Conservation (phyloP, 1,139 yeast species). For the Yamadazyma diddensiae region DNA sequence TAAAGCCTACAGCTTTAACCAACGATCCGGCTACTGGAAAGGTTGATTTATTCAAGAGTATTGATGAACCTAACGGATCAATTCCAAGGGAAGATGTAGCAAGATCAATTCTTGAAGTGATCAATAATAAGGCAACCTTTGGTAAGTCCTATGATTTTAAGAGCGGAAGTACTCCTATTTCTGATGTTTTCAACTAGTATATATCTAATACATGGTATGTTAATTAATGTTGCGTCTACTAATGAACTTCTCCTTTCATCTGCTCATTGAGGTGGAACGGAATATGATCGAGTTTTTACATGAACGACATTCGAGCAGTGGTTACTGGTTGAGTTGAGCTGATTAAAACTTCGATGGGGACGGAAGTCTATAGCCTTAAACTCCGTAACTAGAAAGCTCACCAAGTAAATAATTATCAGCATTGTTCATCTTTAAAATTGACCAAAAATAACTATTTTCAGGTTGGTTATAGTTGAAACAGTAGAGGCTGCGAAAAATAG, state of each 20-base stretch:
- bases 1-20: constrained; percentile 46
- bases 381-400: too few relatives aligned
- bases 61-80: constrained; percentile 15
- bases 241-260: too few relatives aligned
- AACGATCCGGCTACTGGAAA: constrained; percentile 42
- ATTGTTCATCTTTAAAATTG: too few relatives aligned
- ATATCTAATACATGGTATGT: not conserved
- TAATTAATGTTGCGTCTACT: not conserved
- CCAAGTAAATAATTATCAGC: too few relatives aligned
- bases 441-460: too few relatives aligned
- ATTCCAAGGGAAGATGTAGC: constrained; percentile 34
- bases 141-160: constrained; percentile 27
- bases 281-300: too few relatives aligned
- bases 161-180: not conserved
- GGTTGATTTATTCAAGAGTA: constrained; percentile 18
- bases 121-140: constrained; percentile 21
- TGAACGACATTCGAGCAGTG: not conserved
- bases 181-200: not conserved
- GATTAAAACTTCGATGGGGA: too few relatives aligned
- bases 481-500: too few relatives aligned
- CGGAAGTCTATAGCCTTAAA: too few relatives aligned
- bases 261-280: too few relatives aligned
- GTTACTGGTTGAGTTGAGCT: too few relatives aligned
- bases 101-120: constrained; percentile 19
- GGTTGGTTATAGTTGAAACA: too few relatives aligned